Evolutionary conservation across 345 rosid species (phyloP), one percentile per base, ranked within the genome.

Genomic region (Excoecaria cochinchinensis): DNA sequence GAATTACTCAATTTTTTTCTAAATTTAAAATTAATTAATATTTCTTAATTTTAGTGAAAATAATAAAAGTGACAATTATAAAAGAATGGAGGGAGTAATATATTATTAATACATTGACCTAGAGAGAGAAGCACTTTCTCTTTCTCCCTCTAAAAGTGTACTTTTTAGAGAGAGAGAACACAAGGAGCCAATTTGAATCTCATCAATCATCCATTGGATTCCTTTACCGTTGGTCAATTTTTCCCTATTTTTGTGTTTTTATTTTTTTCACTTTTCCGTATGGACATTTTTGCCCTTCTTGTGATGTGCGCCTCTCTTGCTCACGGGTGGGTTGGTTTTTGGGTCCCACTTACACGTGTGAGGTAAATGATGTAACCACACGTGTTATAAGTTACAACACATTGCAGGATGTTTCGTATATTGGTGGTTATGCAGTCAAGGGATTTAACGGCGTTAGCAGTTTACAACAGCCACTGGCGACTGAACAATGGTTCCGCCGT

Each of bases 321-420:
- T 55, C 69, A 62, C 83, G 67, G 80, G 75, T 8, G 67, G 16
- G 36, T 24, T 48, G 17, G 8, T 74, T 21, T 24, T 2, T 17
- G 6, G 42, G 56, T 6, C 55, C 71, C 6, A 68, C 4, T 46
- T 44, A 77, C 79, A 76, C 79, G 77, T 76, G 81, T 58, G 50
- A 79, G 83, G 73, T 7, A 0, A 3, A 19, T 74, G 81, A 74
- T 79, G 76, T 73, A 38, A 22, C 67, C 74, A n/a, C 84, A 76
- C 79, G 82, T 22, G 31, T 31, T 31, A 31, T 31, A 31, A 31
- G 31, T 31, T 2, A 31, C 2, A 2, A 31, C 31, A 31, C 2
- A 31, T 31, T 31, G 31, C 31, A 31, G 31, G 79, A 22, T 16
- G 4, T 8, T 0, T 1, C 36, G 17, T 44, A 13, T 53, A 44